Evolutionary conservation across 2,329 filamentous ascomycete genomes (phyloP).

Genomic region (Beauveria caledonica): DNA sequence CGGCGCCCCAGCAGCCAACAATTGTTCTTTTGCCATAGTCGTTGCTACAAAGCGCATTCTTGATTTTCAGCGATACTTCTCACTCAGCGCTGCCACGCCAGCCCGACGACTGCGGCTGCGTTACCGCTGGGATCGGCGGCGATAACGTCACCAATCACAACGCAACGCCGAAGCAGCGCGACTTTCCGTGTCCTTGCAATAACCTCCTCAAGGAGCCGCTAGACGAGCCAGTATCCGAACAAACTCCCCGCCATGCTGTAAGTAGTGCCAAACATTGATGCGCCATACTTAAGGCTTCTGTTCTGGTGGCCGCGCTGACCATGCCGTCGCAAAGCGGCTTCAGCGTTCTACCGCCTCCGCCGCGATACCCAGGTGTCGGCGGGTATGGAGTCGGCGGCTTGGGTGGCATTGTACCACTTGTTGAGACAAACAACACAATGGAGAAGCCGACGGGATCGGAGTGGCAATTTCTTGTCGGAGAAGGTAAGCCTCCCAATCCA

Average conservation of each 20-base stretch:
- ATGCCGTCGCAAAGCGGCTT: slow-evolving; percentile 12
- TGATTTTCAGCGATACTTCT: neutral
- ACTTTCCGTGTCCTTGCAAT: neutral
- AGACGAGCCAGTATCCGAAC: neutral
- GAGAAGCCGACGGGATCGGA: slow-evolving; percentile 73
- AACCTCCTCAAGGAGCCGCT: neutral
- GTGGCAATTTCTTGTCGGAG: slow-evolving; percentile 84
- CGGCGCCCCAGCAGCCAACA: slow-evolving; percentile 3
- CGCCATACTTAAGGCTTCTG: neutral
- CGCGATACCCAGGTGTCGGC: slow-evolving; percentile 68
- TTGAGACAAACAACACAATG: slow-evolving; percentile 91
- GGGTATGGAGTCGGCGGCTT: slow-evolving; percentile 63
- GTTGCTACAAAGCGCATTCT: neutral
- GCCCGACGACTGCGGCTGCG: neutral
- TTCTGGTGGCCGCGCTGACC: neutral
- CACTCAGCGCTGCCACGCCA: neutral
- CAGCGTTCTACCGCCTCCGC: slow-evolving; percentile 79
- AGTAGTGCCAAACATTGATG: neutral
- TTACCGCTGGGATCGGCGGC: neutral
- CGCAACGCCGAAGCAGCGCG: neutral
- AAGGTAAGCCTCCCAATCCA: slow-evolving; percentile 49
- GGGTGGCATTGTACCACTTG: slow-evolving; percentile 62
- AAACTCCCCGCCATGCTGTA: neutral
- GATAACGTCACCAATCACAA: neutral
- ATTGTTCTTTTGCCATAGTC: neutral